These are phyloP conservation scores for Daphne laureola DNA, from an alignment of 441 rosid genomes.

Conservation along the genomic window DNA sequence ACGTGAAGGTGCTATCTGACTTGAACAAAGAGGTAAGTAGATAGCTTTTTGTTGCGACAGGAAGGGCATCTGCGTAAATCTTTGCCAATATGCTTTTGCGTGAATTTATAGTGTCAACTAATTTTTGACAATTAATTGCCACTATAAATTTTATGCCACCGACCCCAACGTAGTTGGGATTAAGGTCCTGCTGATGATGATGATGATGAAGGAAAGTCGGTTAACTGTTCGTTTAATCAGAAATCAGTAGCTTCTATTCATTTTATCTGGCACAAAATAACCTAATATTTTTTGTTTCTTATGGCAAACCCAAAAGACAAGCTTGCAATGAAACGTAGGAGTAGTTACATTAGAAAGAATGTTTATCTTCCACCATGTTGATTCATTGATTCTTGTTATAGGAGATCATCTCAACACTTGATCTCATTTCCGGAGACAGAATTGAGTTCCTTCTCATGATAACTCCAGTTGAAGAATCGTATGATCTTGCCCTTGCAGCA, in stretches of 20 bases:
- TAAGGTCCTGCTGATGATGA: too few species aligned
- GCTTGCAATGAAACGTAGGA: background rate
- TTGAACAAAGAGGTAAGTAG: conserved; percentile 30
- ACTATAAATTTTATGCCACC: too few species aligned
- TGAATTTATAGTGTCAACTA: too few species aligned
- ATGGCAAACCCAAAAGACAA: background rate
- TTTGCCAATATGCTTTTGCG: too few species aligned
- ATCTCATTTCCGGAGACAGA: conserved; percentile 52
- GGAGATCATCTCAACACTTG: conserved; percentile 58
- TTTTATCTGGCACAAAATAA: background rate
- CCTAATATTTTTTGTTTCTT: background rate
- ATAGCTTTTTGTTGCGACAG: background rate
- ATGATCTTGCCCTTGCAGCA: conserved; percentile 40
- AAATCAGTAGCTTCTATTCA: conserved; percentile 1
- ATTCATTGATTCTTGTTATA: conserved; percentile 11
- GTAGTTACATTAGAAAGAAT: background rate
- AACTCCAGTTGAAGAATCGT: conserved; percentile 55
- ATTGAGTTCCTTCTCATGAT: conserved; percentile 80
- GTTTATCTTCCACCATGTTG: background rate
- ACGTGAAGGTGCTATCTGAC: conserved; percentile 40
- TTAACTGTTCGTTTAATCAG: too few species aligned
- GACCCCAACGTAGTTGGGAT: too few species aligned
- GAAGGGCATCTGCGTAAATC: too few species aligned
- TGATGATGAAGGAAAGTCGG: too few species aligned
- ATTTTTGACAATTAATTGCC: too few species aligned